Base-by-base conservation (phyloP, 768 basidiomycete species). In the Naganishia antarctica region DNA sequence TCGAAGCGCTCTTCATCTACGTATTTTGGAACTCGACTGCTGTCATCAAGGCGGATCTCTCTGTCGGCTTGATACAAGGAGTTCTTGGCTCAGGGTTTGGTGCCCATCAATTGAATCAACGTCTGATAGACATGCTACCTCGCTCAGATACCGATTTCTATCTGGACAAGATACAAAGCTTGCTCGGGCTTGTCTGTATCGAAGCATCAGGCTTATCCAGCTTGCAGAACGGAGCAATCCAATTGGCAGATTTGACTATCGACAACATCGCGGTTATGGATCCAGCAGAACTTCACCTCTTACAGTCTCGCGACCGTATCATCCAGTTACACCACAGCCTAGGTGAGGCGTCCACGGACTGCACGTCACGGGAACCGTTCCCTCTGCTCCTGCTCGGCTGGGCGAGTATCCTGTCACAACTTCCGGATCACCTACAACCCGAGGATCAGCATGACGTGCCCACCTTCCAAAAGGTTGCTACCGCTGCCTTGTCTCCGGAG, bases 1-100 rank as follows among this genome's bases (percentile, higher is more conserved):
- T 67, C 23, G 66, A 67, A 60, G 41, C 66, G 13, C 61, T 67
- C 26, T 67, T 67, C 53, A 45, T 63, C n/a, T 57, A 44, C 61
- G 59, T 61, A 45, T 67, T 48, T 47, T 67, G 63, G 63, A 40
- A 49, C 26, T 43, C 44, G 28, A 41, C 23, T 11, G 49, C 43
- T 12, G 21, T 43, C 9, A 53, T 66, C 16, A 61, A 48, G 25
- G 66, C 66, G 16, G 60, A 67, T 44, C 43, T 62, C 23, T 50
- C 66, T 23, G 31, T 51, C 16, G 66, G 66, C 7, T 37, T 67
- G 16, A 59, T 67, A 16, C 49, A 67, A 44, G 66, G 61, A 8
- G 44, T 45, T 34, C 61, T 67, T 23, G 60, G 66, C 25, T 67
- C 60, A 15, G 50, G 51, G 3, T 67, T 67, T 21, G 66, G 66